phyloP scores from a whole-genome alignment of 1,284 basidiomycete genomes.

The Austroboletus olivaceoglutinosus region DNA sequence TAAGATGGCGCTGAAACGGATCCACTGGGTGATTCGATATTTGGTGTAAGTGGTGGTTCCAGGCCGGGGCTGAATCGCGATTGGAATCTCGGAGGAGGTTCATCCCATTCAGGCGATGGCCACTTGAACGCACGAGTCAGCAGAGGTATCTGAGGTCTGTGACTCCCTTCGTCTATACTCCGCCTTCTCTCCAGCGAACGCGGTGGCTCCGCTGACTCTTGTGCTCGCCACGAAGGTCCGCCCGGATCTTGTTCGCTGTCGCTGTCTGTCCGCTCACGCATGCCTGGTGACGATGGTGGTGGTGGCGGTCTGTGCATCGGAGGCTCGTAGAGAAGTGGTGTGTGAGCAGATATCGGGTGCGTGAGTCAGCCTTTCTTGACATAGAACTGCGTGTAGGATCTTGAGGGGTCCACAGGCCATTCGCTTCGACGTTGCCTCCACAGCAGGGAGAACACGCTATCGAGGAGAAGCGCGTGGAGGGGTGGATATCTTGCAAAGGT shows the following conservation, averaged over 20 bases:
- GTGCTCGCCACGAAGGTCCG: slow-evolving; percentile 25
- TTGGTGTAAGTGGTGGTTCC: slow-evolving; percentile 20
- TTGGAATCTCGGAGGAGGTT: slow-evolving; percentile 10
- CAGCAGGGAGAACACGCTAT: slow-evolving; percentile 8
- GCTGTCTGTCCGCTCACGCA: slow-evolving; percentile 23
- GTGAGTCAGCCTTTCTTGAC: slow-evolving; percentile 14
- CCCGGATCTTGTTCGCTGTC: slow-evolving; percentile 35
- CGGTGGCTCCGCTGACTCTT: slow-evolving; percentile 12
- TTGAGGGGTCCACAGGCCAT: slow-evolving; percentile 22
- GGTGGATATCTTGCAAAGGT: slow-evolving; percentile 1
- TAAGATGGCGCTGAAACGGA: slow-evolving; percentile 11
- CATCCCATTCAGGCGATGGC: slow-evolving; percentile 23
- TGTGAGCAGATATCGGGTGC: slow-evolving; percentile 16
- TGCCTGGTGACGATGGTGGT: slow-evolving; percentile 2
- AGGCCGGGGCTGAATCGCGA: slow-evolving; percentile 7
- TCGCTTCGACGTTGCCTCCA: slow-evolving; percentile 15
- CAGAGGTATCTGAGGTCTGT: slow-evolving; percentile 12
- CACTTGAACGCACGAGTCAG: slow-evolving; percentile 26
- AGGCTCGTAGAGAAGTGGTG: slow-evolving; percentile 3
- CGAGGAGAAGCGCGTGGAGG: slow-evolving; percentile 6
- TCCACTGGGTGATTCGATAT: slow-evolving; percentile 8
- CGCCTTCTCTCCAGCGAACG: slow-evolving; percentile 11
- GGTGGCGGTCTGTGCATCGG: slow-evolving; percentile 25
- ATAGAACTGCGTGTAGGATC: slow-evolving; percentile 16
- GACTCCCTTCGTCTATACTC: slow-evolving; percentile 17